Evolutionary conservation across 331 rosid species (phyloP).

Genomic region (Cydonia oblonga): DNA sequence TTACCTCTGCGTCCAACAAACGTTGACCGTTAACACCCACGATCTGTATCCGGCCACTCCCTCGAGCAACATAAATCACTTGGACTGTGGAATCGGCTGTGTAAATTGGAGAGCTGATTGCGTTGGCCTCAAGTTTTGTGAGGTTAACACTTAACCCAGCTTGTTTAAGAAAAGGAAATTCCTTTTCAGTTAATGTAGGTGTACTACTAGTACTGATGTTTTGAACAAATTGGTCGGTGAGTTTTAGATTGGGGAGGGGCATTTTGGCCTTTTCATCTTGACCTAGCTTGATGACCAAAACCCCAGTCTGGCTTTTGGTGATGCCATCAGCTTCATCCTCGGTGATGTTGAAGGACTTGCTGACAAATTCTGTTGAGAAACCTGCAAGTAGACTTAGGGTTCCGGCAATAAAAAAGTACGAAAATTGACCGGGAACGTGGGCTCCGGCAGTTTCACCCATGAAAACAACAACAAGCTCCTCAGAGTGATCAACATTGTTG

Average conservation of each 20-base stretch:
- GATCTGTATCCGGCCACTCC: slow-evolving; percentile 40
- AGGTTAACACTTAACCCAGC: slow-evolving; percentile 35
- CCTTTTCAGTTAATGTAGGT: slow-evolving; percentile 1
- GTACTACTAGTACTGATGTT: slow-evolving; percentile 16
- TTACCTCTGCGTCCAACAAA: slow-evolving; percentile 32
- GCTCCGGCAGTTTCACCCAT: slow-evolving; percentile 43
- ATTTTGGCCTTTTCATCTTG: slow-evolving; percentile 1
- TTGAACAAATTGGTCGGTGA: slow-evolving; percentile 17
- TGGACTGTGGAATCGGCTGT: slow-evolving; percentile 16
- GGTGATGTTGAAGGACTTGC: slow-evolving; percentile 18
- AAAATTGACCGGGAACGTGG: slow-evolving; percentile 32
- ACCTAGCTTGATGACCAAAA: slow-evolving; percentile 17
- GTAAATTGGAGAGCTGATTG: slow-evolving; percentile 26
- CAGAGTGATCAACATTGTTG: slow-evolving; percentile 38
- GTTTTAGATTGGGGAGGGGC: slow-evolving; percentile 20
- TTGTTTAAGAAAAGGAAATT: slow-evolving; percentile 31
- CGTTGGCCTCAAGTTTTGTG: slow-evolving; percentile 28
- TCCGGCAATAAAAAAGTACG: slow-evolving; percentile 40
- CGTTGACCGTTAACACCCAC: slow-evolving; percentile 31
- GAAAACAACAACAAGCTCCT: slow-evolving; percentile 22
- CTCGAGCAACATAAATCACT: slow-evolving; percentile 41
- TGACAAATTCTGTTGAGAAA: slow-evolving; percentile 34
- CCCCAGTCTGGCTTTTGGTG: slow-evolving; percentile 36
- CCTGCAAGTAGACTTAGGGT: slow-evolving; percentile 25
- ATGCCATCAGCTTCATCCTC: slow-evolving; percentile 22